Base-by-base conservation (phyloP, 2,329 filamentous ascomycete species). In the Trichoderma polysporum region DNA sequence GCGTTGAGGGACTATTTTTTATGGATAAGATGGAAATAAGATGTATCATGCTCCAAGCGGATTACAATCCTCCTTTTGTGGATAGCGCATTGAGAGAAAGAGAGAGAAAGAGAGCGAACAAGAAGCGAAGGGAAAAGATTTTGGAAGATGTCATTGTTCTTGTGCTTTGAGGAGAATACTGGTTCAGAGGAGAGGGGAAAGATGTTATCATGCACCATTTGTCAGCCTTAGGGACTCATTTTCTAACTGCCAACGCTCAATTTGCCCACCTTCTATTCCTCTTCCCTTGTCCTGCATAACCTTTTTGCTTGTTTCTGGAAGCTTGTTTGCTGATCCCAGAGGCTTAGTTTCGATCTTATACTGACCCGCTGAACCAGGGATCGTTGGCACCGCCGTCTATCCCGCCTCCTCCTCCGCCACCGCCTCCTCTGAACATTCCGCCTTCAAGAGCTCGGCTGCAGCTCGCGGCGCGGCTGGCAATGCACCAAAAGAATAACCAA, bases 391-490 rank as follows among this genome's bases (percentile, higher is more conserved):
- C 85, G 54, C 87, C 85, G 2, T 87, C 86, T 13, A 84, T 88
- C 56, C 85, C 79, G 2, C 85, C 86, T 7, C 86, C 87, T 2
- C 85, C 84, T 2, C 85, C 87, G 1, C 90, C 90, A n/a, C 91
- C 88, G 25, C 90, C 91, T 35, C 92, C 93, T 13, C 83, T 97
- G 74, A 95, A 94, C 76, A 89, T 94, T 39, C 90, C 91, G 0
- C 94, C 94, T 2, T 96, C 93, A 8, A 88, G 94, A 61, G 94
- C 94, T 8, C 88, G 94, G 59, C 85, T 93, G 65, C 93, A 97
- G 77, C 86, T 98, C n/a, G 94, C 93, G n/a, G 91, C 92, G 13
- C 88, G 94, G 13, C 84, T 98, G 74, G 87, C 92, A 2, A 87
- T 91, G 79, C 91, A 92, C 71, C 87, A 89, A 71, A 90, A 92